A percentile compares a stretch with the other conserved stretches of the same genome.
Evolutionary conservation across 1,139 yeast genomes (phyloP).

Genomic region (Yamadazyma sp.): DNA sequence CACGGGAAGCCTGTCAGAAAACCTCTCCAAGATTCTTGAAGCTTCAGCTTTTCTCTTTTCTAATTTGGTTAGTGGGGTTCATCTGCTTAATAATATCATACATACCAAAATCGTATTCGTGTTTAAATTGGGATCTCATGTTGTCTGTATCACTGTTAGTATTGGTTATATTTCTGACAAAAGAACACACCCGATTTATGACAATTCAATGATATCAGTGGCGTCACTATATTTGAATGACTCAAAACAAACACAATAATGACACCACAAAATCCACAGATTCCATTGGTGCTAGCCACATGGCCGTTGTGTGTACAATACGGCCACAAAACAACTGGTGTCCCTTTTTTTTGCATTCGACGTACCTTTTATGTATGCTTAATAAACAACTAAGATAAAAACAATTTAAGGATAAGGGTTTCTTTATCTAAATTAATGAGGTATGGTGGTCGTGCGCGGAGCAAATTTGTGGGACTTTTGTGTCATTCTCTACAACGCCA

Average conservation of each 20-base stretch:
- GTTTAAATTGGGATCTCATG: slow-evolving; percentile 91
- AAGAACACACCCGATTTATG: neutral
- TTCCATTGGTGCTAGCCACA: no score
- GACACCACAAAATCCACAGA: no score
- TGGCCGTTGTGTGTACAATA: no score
- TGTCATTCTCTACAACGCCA: neutral
- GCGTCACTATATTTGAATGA: neutral
- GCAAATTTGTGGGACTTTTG: neutral
- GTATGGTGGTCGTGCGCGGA: neutral
- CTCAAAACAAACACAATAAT: neutral
- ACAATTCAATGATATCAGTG: neutral
- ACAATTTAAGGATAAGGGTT: slow-evolving; percentile 6
- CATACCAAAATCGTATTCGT: slow-evolving; percentile 72
- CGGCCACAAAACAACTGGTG: no score
- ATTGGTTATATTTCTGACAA: neutral
- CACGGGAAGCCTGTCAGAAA: slow-evolving; percentile 90
- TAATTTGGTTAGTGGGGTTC: slow-evolving; percentile 13
- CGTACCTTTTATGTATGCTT: neutral
- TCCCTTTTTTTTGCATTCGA: neutral
- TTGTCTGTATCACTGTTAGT: slow-evolving; percentile 7
- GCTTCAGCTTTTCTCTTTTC: slow-evolving; percentile 97
- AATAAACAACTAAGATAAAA: slow-evolving; percentile 1
- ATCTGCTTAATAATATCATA: slow-evolving; percentile 2
- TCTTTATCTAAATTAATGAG: slow-evolving; percentile 5
- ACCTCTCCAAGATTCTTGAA: slow-evolving; percentile 84